phyloP scores from a whole-genome alignment of 305 asterid species.

The Fraxinus ornus region DNA sequence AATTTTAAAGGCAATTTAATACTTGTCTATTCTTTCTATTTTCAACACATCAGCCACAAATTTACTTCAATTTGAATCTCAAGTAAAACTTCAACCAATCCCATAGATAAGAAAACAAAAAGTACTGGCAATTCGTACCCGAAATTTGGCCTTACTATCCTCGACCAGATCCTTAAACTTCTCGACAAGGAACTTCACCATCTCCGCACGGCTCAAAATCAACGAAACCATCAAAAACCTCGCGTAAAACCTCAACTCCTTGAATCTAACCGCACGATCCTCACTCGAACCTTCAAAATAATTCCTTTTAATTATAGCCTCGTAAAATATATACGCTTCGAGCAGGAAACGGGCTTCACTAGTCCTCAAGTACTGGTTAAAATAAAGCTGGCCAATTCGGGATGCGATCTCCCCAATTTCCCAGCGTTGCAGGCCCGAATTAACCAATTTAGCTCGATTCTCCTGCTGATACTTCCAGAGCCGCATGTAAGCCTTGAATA shows the following conservation, averaged over 20 bases:
- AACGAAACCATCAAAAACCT: constrained; percentile 87
- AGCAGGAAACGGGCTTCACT: constrained; percentile 86
- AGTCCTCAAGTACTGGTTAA: constrained; percentile 86
- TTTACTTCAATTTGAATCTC: constrained; percentile 14
- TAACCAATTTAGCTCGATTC: constrained; percentile 63
- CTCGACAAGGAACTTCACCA: constrained; percentile 70
- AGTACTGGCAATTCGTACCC: constrained; percentile 40
- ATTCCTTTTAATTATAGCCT: constrained; percentile 73
- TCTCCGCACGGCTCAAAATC: constrained; percentile 66
- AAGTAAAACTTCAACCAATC: constrained; percentile 1
- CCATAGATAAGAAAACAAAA: neutral
- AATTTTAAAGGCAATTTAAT: neutral
- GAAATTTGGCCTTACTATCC: constrained; percentile 68
- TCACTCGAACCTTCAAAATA: constrained; percentile 79
- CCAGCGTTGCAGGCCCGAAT: constrained; percentile 87
- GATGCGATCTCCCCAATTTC: constrained; percentile 99
- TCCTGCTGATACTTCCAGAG: constrained; percentile 94
- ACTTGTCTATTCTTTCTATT: neutral
- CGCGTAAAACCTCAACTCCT: constrained; percentile 92
- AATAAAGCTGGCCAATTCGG: constrained; percentile 89
- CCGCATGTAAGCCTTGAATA: constrained; percentile 77
- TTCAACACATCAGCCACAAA: constrained; percentile 16
- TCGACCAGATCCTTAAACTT: constrained; percentile 75
- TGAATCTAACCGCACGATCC: constrained; percentile 81
- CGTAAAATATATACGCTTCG: constrained; percentile 88